Evolutionary conservation across 768 basidiomycete genomes (phyloP).

Genomic region (Leccinellum luteum): DNA sequence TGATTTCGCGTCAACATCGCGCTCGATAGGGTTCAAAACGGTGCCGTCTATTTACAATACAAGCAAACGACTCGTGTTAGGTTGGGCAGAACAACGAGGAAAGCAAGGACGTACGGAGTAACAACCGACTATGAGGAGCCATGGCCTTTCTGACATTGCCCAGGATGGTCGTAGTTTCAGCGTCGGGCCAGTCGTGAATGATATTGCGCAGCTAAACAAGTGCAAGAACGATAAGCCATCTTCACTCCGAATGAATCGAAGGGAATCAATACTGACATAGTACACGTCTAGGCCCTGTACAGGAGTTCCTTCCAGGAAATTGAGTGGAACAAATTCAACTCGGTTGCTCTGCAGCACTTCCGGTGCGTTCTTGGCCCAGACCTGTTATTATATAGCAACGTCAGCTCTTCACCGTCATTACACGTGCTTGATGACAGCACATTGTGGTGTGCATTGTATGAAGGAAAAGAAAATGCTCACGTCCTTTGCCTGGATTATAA

Average conservation of each 20-base stretch:
- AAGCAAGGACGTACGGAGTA: slow-evolving; percentile 29
- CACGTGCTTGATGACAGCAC: too few species aligned
- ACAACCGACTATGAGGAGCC: slow-evolving; percentile 28
- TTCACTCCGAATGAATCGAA: neutral
- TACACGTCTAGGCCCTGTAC: neutral
- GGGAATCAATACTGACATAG: neutral
- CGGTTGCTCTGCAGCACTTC: slow-evolving; percentile 13
- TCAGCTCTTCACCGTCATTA: neutral
- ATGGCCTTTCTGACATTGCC: slow-evolving; percentile 30
- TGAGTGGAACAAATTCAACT: neutral
- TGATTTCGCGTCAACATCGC: slow-evolving; percentile 1
- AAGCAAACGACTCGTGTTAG: neutral
- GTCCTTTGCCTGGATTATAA: neutral
- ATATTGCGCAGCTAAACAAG: slow-evolving; percentile 22
- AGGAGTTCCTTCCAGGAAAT: neutral
- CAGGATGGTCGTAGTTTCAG: slow-evolving; percentile 31
- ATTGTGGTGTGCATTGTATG: neutral
- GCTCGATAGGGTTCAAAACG: slow-evolving; percentile 9
- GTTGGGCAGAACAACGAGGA: neutral
- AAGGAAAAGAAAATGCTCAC: neutral
- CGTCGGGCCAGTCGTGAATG: slow-evolving; percentile 34
- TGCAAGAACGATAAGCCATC: neutral
- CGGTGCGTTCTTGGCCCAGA: neutral
- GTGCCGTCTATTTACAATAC: slow-evolving; percentile 17
- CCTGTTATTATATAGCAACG: neutral